Percentiles rank a stretch among this genome's conserved stretches.
Evolutionary conservation across 257 asterid species (phyloP).

Genomic region (Marsdenia floribunda): DNA sequence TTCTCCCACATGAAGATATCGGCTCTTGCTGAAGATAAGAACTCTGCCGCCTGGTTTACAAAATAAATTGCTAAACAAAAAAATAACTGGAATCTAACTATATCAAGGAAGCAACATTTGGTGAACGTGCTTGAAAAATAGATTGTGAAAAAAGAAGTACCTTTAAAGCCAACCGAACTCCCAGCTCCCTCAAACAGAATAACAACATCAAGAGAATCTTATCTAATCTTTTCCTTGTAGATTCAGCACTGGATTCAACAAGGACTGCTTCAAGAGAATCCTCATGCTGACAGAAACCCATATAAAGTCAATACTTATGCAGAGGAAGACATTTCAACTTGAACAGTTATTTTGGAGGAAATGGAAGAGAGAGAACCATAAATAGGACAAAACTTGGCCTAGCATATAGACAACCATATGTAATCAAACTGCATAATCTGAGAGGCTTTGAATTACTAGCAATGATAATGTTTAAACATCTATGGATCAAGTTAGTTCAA

Average conservation of each 20-base stretch:
- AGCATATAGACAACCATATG: background rate
- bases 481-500: background rate
- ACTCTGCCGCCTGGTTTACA: slow-evolving; percentile 61
- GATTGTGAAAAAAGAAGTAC: slow-evolving; percentile 24
- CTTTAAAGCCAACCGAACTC: slow-evolving; percentile 71
- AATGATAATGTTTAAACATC: background rate
- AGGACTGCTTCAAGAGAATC: slow-evolving; percentile 21
- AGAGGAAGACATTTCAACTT: background rate
- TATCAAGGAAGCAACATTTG: background rate
- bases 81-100: background rate
- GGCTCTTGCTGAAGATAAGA: slow-evolving; percentile 32
- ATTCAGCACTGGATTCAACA: slow-evolving; percentile 30
- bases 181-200: slow-evolving; percentile 70
- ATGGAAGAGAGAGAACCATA: background rate
- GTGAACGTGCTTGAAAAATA: background rate
- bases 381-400: background rate
- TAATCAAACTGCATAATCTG: background rate
- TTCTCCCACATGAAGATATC: slow-evolving; percentile 39
- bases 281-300: slow-evolving; percentile 40
- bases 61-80: background rate
- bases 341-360: background rate
- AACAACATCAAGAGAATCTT: slow-evolving; percentile 31
- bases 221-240: slow-evolving; percentile 39
- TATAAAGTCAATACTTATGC: background rate
- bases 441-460: background rate